Conservation (phyloP, 2,329 filamentous ascomycete genomes). For the Penicillium nordicum region DNA sequence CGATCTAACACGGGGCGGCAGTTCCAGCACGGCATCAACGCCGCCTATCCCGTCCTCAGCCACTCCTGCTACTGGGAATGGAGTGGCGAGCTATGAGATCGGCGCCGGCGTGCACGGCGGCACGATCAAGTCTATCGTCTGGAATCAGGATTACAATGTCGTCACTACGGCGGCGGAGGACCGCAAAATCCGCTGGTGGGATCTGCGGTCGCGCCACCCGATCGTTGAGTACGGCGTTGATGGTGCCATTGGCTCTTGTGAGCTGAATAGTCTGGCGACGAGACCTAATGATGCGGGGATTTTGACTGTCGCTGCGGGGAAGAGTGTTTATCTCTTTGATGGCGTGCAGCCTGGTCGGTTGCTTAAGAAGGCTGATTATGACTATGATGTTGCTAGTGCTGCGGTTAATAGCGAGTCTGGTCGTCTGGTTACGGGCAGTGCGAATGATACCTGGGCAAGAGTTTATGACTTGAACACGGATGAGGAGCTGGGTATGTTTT, state of each 20-base stretch:
- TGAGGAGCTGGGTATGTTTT: slow-evolving; percentile 63
- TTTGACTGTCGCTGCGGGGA: slow-evolving; percentile 88
- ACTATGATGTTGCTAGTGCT: slow-evolving; percentile 86
- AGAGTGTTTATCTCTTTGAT: slow-evolving; percentile 88
- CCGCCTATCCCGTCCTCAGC: slow-evolving; percentile 36
- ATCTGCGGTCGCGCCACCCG: slow-evolving; percentile 71
- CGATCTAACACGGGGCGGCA: slow-evolving; percentile 62
- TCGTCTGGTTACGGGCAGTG: slow-evolving; percentile 85
- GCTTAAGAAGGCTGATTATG: slow-evolving; percentile 75
- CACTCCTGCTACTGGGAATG: slow-evolving; percentile 31
- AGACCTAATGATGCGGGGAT: slow-evolving; percentile 64
- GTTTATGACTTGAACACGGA: slow-evolving; percentile 86
- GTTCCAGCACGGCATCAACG: slow-evolving; percentile 37
- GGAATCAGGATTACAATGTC: slow-evolving; percentile 83
- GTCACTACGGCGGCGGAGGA: slow-evolving; percentile 88
- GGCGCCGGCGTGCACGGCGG: slow-evolving; percentile 77
- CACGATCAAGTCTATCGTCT: slow-evolving; percentile 94
- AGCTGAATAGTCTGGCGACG: slow-evolving; percentile 69
- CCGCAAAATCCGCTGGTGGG: slow-evolving; percentile 91
- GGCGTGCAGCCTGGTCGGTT: slow-evolving; percentile 64
- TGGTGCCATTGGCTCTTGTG: slow-evolving; percentile 84
- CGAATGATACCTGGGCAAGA: slow-evolving; percentile 92
- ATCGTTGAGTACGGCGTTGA: slow-evolving; percentile 76
- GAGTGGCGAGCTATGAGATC: slow-evolving; percentile 75
- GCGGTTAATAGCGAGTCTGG: slow-evolving; percentile 77